These are phyloP conservation scores for Neckera pumila DNA, from an alignment of 225 moss, liverwort and hornwort species.

Conservation along the genomic window DNA sequence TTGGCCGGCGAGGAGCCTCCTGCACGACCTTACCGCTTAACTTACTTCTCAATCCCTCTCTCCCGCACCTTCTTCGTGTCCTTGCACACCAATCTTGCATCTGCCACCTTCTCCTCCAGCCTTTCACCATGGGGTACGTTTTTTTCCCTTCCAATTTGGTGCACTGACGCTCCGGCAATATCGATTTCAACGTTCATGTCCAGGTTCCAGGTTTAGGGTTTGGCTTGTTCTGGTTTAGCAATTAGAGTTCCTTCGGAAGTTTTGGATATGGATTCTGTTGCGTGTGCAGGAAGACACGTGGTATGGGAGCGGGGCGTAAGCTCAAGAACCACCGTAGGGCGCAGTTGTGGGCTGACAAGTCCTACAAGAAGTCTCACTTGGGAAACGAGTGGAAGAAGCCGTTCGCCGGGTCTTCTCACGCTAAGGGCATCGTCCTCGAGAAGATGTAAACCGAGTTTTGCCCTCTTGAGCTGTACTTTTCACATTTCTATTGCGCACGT, in stretches of 20 bases:
- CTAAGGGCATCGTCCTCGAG: constrained; percentile 89
- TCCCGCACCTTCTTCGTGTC: not conserved
- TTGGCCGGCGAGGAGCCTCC: constrained; percentile 4
- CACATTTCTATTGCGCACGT: not conserved
- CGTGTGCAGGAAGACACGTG: constrained; percentile 53
- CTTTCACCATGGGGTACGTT: constrained; percentile 18
- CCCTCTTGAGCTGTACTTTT: not conserved
- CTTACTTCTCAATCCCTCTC: not conserved
- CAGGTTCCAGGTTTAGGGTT: not conserved
- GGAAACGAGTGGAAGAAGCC: constrained; percentile 97
- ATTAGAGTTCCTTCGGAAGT: not conserved
- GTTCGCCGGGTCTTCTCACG: constrained; percentile 81
- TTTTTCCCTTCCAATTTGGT: not conserved
- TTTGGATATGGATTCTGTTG: not conserved
- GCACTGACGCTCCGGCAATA: not conserved
- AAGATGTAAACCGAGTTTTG: constrained; percentile 41
- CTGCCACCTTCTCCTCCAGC: not conserved
- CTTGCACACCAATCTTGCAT: not conserved
- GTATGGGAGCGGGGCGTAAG: constrained; percentile 96
- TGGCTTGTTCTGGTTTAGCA: not conserved
- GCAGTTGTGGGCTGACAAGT: constrained; percentile 89
- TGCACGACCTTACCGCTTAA: not conserved
- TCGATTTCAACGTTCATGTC: not conserved
- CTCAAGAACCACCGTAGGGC: constrained; percentile 82
- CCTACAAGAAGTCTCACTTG: constrained; percentile 85